Evolutionary conservation across 257 asterid species (phyloP).

Genomic region (Ballota nigra): DNA sequence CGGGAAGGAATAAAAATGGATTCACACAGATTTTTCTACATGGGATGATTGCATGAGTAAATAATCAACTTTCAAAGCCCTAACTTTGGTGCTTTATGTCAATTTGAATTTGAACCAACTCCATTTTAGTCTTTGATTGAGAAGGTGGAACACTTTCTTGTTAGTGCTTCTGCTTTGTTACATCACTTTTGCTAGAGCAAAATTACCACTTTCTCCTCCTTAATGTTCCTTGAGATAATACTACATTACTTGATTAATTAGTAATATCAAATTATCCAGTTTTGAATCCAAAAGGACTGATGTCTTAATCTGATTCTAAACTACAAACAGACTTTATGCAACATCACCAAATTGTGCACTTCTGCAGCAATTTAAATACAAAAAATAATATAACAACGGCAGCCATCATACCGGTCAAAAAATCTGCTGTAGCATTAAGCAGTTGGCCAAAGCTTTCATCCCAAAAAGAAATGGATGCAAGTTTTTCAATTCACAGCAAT

Average conservation of each 20-base stretch:
- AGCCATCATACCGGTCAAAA: background rate
- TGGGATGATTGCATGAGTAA: background rate
- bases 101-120: constrained; percentile 28
- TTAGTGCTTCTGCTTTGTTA: constrained; percentile 29
- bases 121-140: constrained; percentile 13
- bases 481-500: constrained; percentile 23
- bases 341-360: background rate
- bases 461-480: constrained; percentile 2
- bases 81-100: constrained; percentile 27
- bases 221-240: background rate
- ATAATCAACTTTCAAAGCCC: constrained; percentile 12
- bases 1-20: constrained; percentile 12
- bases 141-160: constrained; percentile 25
- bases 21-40: constrained; percentile 1
- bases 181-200: constrained; percentile 21
- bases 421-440: constrained; percentile 7
- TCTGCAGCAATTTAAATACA: no score
- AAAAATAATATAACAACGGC: background rate
- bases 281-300: background rate
- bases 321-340: background rate
- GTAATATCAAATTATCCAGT: background rate
- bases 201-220: constrained; percentile 2
- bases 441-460: background rate
- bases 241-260: background rate
- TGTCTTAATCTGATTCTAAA: background rate